Conservation (phyloP, 768 basidiomycete genomes). For the Amanita exitialis region DNA sequence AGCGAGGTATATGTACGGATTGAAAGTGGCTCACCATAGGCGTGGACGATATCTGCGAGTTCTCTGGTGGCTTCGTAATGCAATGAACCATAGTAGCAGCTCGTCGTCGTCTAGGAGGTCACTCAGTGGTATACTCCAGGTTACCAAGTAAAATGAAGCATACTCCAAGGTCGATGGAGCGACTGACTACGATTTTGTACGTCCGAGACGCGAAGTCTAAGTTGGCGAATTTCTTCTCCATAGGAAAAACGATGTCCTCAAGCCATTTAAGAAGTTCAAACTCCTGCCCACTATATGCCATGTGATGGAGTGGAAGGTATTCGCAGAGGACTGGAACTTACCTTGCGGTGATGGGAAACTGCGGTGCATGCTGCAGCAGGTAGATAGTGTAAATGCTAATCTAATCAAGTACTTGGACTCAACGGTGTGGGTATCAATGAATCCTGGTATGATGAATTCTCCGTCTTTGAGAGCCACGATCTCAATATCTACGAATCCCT, state of each 20-base stretch:
- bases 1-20: neutral
- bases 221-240: constrained; percentile 70
- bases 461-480: constrained; percentile 35
- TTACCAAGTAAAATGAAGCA: constrained; percentile 18
- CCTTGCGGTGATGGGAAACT: constrained; percentile 67
- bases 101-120: constrained; percentile 74
- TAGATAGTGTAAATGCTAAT: neutral
- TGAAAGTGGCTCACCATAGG: constrained; percentile 34
- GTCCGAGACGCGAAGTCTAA: constrained; percentile 53
- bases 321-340: constrained; percentile 15
- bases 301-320: neutral
- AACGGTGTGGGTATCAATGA: constrained; percentile 90
- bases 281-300: constrained; percentile 51
- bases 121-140: neutral
- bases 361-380: constrained; percentile 59
- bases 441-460: constrained; percentile 77
- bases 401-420: constrained; percentile 15
- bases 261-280: constrained; percentile 90
- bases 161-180: constrained; percentile 69
- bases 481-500: constrained; percentile 37
- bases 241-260: constrained; percentile 75
- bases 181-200: constrained; percentile 64
- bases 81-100: constrained; percentile 82
- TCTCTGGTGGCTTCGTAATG: constrained; percentile 75
- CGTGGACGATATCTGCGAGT: constrained; percentile 66